Base-by-base conservation (phyloP, 768 basidiomycete species). In the Rhodotorula paludigena region DNA sequence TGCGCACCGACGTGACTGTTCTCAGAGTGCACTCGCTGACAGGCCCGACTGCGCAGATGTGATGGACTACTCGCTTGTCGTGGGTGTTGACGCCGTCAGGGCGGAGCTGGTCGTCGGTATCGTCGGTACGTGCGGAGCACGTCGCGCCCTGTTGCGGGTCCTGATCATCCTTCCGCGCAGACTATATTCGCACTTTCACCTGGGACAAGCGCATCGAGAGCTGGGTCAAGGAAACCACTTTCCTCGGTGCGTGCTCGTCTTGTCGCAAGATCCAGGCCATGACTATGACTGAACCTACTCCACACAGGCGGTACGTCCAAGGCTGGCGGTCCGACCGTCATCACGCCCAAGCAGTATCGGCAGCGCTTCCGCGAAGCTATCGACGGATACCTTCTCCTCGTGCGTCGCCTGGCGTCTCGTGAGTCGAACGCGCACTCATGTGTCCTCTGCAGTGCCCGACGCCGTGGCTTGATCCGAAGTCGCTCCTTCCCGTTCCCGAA, bases 131-230 rank as follows among this genome's bases (percentile, higher is more conserved):
- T 81, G 3, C 67, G 73, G 60, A 75, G 73, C n/a, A 76, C 71
- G 61, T 76, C 57, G 23, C 35, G 63, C 64, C 54, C 28, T 3
- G 28, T 39, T 36, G 16, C 35, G 25, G 18, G 5, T 2, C 12
- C 61, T 92, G 91, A 94, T 77, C 93, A 90, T 18, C 28, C n/a
- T 28, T 28, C 30, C 6, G 23, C 39, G 10, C 61, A 93, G 92
- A 96, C 77, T 96, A 92, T 76, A 90, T 94, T 71, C 88, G 92
- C 15, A 92, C 92, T 7, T 94, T 93, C 76, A 94, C 91, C 0
- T 96, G 92, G 92, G 96, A 99, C 81, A 99, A 99, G 81, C 92
- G 92, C 74, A 81, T 99, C 25, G 96, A 98, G 80, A 97, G 88
- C 67, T 96, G 91, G 92, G 91, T 97, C 51, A 99, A 98, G 76